These are phyloP conservation scores for Alternaria triticina DNA, from an alignment of 2,329 filamentous ascomycete species.

Conservation along the genomic window DNA sequence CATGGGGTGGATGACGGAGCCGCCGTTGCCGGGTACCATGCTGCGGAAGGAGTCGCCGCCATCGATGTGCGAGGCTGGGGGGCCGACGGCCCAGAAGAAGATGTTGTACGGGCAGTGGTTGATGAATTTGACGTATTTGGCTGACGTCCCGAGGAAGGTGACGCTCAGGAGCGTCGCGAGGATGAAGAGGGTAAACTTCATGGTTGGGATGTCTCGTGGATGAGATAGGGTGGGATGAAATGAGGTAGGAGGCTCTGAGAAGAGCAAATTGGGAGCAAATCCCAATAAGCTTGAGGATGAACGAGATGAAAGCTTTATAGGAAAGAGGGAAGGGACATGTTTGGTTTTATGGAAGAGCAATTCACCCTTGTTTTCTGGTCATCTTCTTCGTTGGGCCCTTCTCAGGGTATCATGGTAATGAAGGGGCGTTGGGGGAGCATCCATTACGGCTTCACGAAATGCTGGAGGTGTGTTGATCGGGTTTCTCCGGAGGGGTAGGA, in stretches of 20 bases:
- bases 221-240: not conserved
- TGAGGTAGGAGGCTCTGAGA: not conserved
- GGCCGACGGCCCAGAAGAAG: slow-evolving; percentile 30
- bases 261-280: not conserved
- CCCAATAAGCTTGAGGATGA: not conserved
- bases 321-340: not conserved
- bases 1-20: slow-evolving; percentile 18
- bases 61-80: not conserved
- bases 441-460: not conserved
- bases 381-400: not conserved
- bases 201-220: not conserved
- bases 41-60: slow-evolving; percentile 13
- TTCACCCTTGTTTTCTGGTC: not conserved
- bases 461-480: not conserved
- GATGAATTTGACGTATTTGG: slow-evolving; percentile 17
- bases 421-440: not conserved
- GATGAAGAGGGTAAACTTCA: not conserved
- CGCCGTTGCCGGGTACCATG: slow-evolving; percentile 13
- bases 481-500: not conserved
- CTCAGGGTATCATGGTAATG: not conserved
- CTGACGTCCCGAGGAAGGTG: not conserved
- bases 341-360: not conserved
- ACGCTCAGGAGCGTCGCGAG: not conserved
- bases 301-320: not conserved
- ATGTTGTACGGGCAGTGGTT: slow-evolving; percentile 33